A percentile compares a stretch with the other conserved stretches of the same genome.
Evolutionary conservation across 192 early-diverging fungal species (phyloP).

Genomic region (Backusella morwellensis): DNA sequence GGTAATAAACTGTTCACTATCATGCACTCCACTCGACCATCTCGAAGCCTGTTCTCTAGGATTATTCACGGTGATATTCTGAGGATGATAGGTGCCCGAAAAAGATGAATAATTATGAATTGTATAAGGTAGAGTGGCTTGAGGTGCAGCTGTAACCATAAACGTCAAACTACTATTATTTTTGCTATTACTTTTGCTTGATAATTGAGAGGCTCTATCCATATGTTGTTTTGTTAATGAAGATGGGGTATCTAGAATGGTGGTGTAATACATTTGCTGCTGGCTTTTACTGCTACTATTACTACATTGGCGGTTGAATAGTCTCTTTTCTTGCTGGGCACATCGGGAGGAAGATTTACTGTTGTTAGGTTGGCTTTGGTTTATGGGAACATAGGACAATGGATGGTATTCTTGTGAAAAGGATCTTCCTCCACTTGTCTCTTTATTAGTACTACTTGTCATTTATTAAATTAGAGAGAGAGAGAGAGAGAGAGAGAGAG

Average conservation of each 20-base stretch:
- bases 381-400: neutral
- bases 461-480: neutral
- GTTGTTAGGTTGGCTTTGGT: neutral
- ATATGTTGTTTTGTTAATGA: constrained; percentile 13
- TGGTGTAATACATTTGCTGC: constrained; percentile 8
- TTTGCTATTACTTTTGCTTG: neutral
- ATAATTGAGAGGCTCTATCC: neutral
- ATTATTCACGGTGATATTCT: constrained; percentile 76
- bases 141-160: neutral
- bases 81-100: constrained; percentile 81
- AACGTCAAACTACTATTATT: neutral
- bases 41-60: constrained; percentile 88
- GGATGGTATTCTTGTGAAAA: neutral
- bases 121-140: constrained; percentile 44
- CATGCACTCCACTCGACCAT: constrained; percentile 84
- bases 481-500: too few species aligned
- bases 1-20: constrained; percentile 89
- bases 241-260: constrained; percentile 5
- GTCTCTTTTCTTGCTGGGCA: neutral
- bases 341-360: neutral
- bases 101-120: constrained; percentile 78
- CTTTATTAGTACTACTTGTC: neutral
- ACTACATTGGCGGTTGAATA: neutral
- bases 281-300: neutral
- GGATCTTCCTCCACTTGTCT: neutral